Evolutionary conservation across 352 stramenopile genomes (phyloP).

Genomic region (Discostella stelligera): DNA sequence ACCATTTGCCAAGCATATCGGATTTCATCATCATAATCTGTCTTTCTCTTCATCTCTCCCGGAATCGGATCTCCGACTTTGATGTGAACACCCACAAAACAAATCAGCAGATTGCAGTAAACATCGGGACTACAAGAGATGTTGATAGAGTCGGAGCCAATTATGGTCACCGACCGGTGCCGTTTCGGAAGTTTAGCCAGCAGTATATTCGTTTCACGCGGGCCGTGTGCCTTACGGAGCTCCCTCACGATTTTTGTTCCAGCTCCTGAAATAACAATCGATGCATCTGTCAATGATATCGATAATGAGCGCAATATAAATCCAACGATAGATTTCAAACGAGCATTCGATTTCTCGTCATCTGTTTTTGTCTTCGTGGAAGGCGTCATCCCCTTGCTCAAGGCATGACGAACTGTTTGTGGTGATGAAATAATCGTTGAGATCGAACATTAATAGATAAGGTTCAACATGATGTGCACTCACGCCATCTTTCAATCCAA

Average conservation of each 20-base stretch:
- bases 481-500: conserved; percentile 51
- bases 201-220: conserved; percentile 29
- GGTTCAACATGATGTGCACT: conserved; percentile 15
- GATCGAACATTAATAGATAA: neutral
- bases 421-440: conserved; percentile 1
- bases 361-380: conserved; percentile 17
- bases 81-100: conserved; percentile 17
- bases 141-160: conserved; percentile 22
- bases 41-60: neutral
- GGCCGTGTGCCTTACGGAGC: conserved; percentile 21
- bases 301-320: conserved; percentile 24
- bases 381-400: neutral
- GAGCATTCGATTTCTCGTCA: conserved; percentile 41
- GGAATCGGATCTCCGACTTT: conserved; percentile 30
- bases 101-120: conserved; percentile 27
- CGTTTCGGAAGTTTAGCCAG: conserved; percentile 27
- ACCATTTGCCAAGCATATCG: conserved; percentile 39
- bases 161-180: conserved; percentile 20
- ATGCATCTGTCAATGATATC: conserved; percentile 28
- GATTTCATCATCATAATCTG: conserved; percentile 4
- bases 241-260: conserved; percentile 29
- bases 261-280: conserved; percentile 40
- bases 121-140: conserved; percentile 26
- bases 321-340: conserved; percentile 4
- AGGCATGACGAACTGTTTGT: neutral